Percentiles rank a stretch among this genome's conserved stretches.
phyloP scores from a whole-genome alignment of 768 basidiomycete species.

The Pleurotus cornucopiae region DNA sequence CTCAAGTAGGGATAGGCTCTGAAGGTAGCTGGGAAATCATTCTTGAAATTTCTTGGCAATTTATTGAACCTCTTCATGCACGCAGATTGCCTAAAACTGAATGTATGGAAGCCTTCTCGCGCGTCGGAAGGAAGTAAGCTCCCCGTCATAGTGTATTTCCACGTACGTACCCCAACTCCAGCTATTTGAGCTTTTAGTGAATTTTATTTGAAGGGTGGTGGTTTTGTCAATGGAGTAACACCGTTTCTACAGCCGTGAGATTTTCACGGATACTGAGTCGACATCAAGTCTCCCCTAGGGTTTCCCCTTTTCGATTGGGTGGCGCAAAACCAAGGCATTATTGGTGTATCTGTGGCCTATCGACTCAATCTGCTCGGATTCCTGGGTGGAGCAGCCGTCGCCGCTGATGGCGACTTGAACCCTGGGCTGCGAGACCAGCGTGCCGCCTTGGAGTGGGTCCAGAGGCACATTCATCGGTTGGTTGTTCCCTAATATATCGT shows the following conservation, averaged over 20 bases:
- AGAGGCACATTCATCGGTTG: conserved; percentile 25
- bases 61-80: not conserved
- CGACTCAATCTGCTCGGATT: conserved; percentile 26
- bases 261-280: not conserved
- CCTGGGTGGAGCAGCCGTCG: conserved; percentile 23
- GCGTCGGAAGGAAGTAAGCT: conserved; percentile 28
- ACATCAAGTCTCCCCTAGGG: conserved; percentile 35
- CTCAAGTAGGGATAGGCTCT: conserved; percentile 24
- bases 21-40: not conserved
- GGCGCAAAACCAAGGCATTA: conserved; percentile 29
- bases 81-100: conserved; percentile 36
- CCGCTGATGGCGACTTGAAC: conserved; percentile 35
- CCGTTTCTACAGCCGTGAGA: not conserved
- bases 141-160: conserved; percentile 39
- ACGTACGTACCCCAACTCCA: conserved; percentile 21
- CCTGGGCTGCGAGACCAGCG: conserved; percentile 37
- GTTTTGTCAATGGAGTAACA: conserved; percentile 30
- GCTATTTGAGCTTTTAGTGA: too few species aligned
- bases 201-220: conserved; percentile 30
- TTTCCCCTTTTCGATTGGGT: conserved; percentile 48
- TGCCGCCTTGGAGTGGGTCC: conserved; percentile 35
- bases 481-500: not conserved
- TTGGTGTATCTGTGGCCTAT: conserved; percentile 30
- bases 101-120: conserved; percentile 40
- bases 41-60: not conserved